Evolutionary conservation across 2,329 filamentous ascomycete genomes (phyloP).

Genomic region (Hypoxylon sp.): DNA sequence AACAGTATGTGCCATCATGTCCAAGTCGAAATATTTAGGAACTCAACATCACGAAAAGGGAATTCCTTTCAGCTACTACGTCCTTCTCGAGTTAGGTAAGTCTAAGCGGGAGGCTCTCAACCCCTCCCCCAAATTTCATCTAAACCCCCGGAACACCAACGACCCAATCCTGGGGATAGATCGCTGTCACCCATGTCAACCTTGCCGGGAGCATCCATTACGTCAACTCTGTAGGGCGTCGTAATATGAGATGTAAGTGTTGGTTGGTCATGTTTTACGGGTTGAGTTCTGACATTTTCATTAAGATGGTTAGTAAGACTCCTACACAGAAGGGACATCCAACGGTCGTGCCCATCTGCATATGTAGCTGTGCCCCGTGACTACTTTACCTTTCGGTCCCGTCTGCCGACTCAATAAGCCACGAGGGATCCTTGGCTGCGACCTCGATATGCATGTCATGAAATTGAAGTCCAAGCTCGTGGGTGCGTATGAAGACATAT

Average conservation of each 20-base stretch:
- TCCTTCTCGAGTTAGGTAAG: slow-evolving; percentile 35
- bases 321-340: slow-evolving; percentile 4
- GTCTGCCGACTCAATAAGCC: slow-evolving; percentile 20
- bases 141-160: slow-evolving; percentile 25
- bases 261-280: slow-evolving; percentile 28
- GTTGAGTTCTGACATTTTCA: slow-evolving; percentile 34
- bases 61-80: slow-evolving; percentile 7
- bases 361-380: slow-evolving; percentile 16
- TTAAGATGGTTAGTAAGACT: slow-evolving; percentile 41
- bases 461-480: slow-evolving; percentile 12
- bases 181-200: slow-evolving; percentile 26
- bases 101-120: slow-evolving; percentile 29
- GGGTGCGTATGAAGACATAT: slow-evolving; percentile 14
- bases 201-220: slow-evolving; percentile 38
- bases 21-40: slow-evolving; percentile 5
- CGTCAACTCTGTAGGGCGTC: slow-evolving; percentile 35
- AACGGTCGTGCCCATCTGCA: slow-evolving; percentile 21
- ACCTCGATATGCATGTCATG: slow-evolving; percentile 35
- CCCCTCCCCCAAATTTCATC: slow-evolving; percentile 18
- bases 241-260: slow-evolving; percentile 24
- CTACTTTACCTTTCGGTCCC: slow-evolving; percentile 20
- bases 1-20: background rate
- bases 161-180: slow-evolving; percentile 34
- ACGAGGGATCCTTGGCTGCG: slow-evolving; percentile 20
- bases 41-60: slow-evolving; percentile 10